Base-by-base conservation (phyloP, 164 flowering plant genomes). In the Vitis amurensis region DNA sequence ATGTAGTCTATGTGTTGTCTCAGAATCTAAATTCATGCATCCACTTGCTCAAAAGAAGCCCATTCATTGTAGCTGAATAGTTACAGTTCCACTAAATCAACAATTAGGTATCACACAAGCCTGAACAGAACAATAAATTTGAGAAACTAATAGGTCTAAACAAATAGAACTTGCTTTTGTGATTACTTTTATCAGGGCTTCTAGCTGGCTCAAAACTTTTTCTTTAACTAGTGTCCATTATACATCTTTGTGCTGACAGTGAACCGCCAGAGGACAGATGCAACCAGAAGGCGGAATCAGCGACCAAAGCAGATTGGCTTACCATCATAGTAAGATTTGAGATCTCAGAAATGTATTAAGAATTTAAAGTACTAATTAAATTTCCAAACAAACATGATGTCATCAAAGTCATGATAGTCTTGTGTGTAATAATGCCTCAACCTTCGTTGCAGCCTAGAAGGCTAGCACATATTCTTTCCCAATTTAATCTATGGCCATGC, bases 241-340 rank as follows among this genome's bases (percentile, higher is more conserved):
- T 57, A 58, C 64, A 23, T 70, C 10, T 74, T 56, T 53, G 10
- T 74, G 68, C 61, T 73, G 55, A 16, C 88, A 94, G 98, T 81
- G 98, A 94, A 81, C 98, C 97, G 59, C 85, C 89, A 44, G 89
- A 87, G 64, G 85, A 76, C 12, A 80, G 47, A 50, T 94, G 98
- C 86, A 85, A 78, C 78, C 81, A 76, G 75, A 92, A 84, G 76
- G 82, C 86, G 11, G 90, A 85, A 73, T 75, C 79, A 59, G 69
- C 92, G 62, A 49, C 67, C 17, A 87, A 64, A 62, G 84, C 87
- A 64, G 96, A 92, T 59, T 94, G 97, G 96, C 96, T 91, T 50
- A 80, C 93, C 66, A 83, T 90, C 83, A 94, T 94, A 71, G 98
- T 94, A 90, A 83, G 70, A 29, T 64, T 71, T 50, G 13, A 2